Evolutionary conservation across 108 stramenopile genomes (phyloP), one percentile per base, ranked within the genome.

Genomic region (Cyclotella cryptica): DNA sequence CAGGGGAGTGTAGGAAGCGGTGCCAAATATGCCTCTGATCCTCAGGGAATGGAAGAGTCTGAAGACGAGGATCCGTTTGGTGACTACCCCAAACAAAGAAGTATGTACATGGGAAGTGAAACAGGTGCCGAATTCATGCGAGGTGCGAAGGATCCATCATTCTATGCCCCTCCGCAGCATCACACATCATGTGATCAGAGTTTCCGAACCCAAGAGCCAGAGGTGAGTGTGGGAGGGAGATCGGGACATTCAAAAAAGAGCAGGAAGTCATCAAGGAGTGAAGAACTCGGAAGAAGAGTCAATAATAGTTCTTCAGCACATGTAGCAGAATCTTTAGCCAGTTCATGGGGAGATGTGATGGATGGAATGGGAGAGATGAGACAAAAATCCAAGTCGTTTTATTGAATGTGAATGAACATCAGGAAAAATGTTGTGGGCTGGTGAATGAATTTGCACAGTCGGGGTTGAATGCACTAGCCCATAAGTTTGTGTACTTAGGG

Each of bases 291-390:
- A 18, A n/a, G 30, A 52, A n/a, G 40, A 68, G 49, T 39, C 10
- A 51, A 27, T 27, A 35, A 42, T 19, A 1, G 17, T 1, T 8
- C 17, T 46, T 24, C 14, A 9, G 28, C 10, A 18, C 49, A 52
- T 39, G 60, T 30, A n/a, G 60, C 29, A 39, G 67, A 68, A 14
- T 68, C 67, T 19, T 24, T 68, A 10, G 49, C 67, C 27, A 35
- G 29, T 53, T 68, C 67, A n/a, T 68, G 67, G 67, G 67, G 67
- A 10, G 67, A 68, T 53, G 67, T 68, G 7, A 68, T 68, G 49
- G 22, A 39, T 28, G 67, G 49, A 21, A 52, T 52, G 49, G 67
- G 49, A 6, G 65, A 47, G 6, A 46, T 45, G 65, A 68, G 49
- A 41, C 49, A 52, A 22, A 68, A 68, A 21, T 68, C 67, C 51